Conservation (phyloP, 768 basidiomycete species). For the Psilocybe cubensis region DNA sequence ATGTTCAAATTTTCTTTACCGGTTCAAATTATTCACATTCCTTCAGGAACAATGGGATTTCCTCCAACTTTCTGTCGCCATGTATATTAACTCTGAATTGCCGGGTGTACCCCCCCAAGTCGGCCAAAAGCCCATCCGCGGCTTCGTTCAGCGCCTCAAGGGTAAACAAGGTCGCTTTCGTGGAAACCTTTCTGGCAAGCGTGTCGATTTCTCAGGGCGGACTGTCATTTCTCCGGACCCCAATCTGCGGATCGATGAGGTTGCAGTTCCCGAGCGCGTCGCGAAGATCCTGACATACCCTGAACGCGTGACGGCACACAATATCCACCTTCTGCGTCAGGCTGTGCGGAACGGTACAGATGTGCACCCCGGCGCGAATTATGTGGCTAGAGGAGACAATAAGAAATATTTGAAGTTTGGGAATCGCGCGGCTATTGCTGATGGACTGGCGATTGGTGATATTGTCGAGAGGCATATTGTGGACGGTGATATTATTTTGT, state of each 20-base stretch:
- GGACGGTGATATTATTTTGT: slow-evolving; percentile 95
- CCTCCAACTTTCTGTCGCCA: slow-evolving; percentile 89
- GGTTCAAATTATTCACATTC: not conserved
- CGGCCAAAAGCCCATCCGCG: slow-evolving; percentile 93
- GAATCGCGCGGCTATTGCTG: slow-evolving; percentile 79
- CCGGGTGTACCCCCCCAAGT: slow-evolving; percentile 89
- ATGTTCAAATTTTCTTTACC: slow-evolving; percentile 9
- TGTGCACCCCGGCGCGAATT: slow-evolving; percentile 94
- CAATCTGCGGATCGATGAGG: slow-evolving; percentile 98
- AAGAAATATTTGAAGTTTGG: slow-evolving; percentile 94
- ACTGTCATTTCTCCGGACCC: slow-evolving; percentile 99
- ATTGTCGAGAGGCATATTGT: slow-evolving; percentile 93
- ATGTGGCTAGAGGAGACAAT: slow-evolving; percentile 79
- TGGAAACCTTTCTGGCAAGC: slow-evolving; percentile 97
- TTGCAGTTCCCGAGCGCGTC: slow-evolving; percentile 95
- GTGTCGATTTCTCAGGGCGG: slow-evolving; percentile 97
- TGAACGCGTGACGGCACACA: slow-evolving; percentile 91
- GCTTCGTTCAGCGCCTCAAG: slow-evolving; percentile 97
- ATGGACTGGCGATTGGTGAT: slow-evolving; percentile 84
- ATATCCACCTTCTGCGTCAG: slow-evolving; percentile 73
- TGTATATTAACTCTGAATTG: slow-evolving; percentile 98
- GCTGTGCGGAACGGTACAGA: slow-evolving; percentile 90
- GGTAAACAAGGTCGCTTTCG: slow-evolving; percentile 99
- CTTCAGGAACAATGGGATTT: slow-evolving; percentile 97
- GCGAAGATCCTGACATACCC: slow-evolving; percentile 96